These are phyloP conservation scores for Diaporthe vexans DNA, from an alignment of 2,329 filamentous ascomycete genomes.

Conservation along the genomic window DNA sequence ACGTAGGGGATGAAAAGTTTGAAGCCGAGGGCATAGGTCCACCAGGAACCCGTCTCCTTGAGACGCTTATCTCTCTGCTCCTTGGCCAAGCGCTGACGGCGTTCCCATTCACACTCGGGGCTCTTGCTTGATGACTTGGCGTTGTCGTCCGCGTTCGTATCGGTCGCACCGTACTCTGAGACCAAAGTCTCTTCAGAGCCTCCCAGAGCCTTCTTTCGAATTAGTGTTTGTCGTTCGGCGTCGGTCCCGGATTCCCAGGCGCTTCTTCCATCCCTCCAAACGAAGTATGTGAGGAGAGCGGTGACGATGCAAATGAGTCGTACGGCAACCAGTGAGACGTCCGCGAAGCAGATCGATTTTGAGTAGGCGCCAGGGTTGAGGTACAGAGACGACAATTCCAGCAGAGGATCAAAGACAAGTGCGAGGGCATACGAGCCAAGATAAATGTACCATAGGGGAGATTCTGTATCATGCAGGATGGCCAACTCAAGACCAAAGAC, in stretches of 20 bases:
- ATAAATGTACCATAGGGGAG: conserved; percentile 73
- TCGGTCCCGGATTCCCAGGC: conserved; percentile 55
- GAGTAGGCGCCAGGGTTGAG: conserved; percentile 34
- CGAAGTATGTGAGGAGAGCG: conserved; percentile 52
- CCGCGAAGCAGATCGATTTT: conserved; percentile 45
- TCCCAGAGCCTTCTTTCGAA: conserved; percentile 57
- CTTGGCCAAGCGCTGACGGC: conserved; percentile 64
- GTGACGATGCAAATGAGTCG: conserved; percentile 54
- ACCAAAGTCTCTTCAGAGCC: conserved; percentile 43
- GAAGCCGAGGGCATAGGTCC: conserved; percentile 82
- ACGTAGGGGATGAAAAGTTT: conserved; percentile 83
- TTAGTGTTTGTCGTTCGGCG: conserved; percentile 71
- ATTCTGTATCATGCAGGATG: conserved; percentile 63
- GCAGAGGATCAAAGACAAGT: conserved; percentile 66
- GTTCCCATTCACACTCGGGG: conserved; percentile 69
- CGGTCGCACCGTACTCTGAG: conserved; percentile 39
- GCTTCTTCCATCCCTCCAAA: conserved; percentile 41
- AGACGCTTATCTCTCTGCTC: conserved; percentile 77
- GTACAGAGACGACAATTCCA: conserved; percentile 51
- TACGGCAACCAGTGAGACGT: conserved; percentile 49
- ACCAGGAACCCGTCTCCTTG: conserved; percentile 82
- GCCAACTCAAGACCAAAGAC: conserved; percentile 74
- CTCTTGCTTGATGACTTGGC: conserved; percentile 49
- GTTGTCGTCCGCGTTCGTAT: conserved; percentile 37
- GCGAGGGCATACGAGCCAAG: conserved; percentile 74